Percentiles rank a stretch among this genome's conserved stretches.
Conservation (phyloP, 306 rosid genomes). For the Cucurbita pepo region DNA sequence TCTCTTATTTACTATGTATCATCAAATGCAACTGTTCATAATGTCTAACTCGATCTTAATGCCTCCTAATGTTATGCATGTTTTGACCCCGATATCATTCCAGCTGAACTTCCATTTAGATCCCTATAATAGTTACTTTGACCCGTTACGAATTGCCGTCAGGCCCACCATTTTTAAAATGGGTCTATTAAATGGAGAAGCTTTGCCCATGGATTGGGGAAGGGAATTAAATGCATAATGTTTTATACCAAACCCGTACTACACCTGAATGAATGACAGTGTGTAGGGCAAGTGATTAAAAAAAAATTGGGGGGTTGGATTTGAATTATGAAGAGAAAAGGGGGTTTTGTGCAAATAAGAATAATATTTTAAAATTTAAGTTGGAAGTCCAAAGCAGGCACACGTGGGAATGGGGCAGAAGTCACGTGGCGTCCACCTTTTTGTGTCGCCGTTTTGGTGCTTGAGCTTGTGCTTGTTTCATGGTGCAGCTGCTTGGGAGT, state of each 20-base stretch:
- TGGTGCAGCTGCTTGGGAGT: not conserved
- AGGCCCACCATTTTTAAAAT: too few relatives aligned
- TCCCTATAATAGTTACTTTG: too few relatives aligned
- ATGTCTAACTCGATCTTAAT: not conserved
- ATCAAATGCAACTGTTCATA: not conserved
- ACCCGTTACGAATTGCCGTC: too few relatives aligned
- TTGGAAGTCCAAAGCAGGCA: not conserved
- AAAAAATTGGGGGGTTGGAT: not conserved
- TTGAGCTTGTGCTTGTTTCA: conserved; percentile 29
- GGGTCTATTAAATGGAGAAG: not conserved
- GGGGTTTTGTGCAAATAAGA: not conserved
- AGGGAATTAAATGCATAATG: not conserved
- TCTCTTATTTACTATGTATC: not conserved
- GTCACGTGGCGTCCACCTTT: conserved; percentile 38
- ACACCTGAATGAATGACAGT: not conserved
- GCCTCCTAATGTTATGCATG: not conserved
- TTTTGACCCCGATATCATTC: not conserved
- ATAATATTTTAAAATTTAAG: not conserved
- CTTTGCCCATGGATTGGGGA: not conserved
- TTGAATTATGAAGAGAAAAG: not conserved
- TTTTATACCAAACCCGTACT: not conserved
- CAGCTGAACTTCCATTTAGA: too few relatives aligned
- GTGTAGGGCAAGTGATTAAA: not conserved
- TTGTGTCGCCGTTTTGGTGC: conserved; percentile 41
- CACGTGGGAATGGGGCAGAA: conserved; percentile 2